phyloP scores from a whole-genome alignment of 2,329 filamentous ascomycete genomes.

The Akanthomyces uredinophilus region DNA sequence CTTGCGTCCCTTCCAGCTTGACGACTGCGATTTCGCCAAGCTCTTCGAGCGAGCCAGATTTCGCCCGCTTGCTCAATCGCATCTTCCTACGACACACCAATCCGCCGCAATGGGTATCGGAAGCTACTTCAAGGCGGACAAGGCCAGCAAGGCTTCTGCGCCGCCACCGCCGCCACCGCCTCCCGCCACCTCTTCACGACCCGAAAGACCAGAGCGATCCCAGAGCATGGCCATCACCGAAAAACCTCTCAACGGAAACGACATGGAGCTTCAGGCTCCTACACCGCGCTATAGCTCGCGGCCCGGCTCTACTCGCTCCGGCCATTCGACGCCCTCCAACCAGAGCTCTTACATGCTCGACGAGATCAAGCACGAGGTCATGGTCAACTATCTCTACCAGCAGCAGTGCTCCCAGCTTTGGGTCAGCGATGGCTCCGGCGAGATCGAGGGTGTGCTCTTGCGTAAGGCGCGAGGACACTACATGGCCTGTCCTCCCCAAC shows the following conservation, averaged over 20 bases:
- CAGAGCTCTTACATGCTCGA: conserved; percentile 56
- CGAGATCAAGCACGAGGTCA: conserved; percentile 75
- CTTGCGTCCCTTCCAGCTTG: not conserved
- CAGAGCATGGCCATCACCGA: conserved; percentile 30
- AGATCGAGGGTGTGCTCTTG: conserved; percentile 67
- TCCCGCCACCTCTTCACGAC: conserved; percentile 18
- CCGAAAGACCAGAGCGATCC: conserved; percentile 19
- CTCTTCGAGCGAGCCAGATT: not conserved
- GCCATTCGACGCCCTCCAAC: conserved; percentile 35
- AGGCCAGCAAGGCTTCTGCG: conserved; percentile 16
- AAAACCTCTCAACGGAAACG: conserved; percentile 34
- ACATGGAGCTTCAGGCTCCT: conserved; percentile 46
- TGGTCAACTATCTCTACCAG: conserved; percentile 79
- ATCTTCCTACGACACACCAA: not conserved
- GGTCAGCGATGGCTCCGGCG: conserved; percentile 64
- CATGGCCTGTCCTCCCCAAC: conserved; percentile 64
- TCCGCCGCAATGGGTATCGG: conserved; percentile 50
- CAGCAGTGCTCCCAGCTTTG: conserved; percentile 71
- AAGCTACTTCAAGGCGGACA: conserved; percentile 55
- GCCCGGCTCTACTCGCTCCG: conserved; percentile 45
- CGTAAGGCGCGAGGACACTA: conserved; percentile 64
- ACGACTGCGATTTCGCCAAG: conserved; percentile 1
- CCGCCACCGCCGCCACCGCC: conserved; percentile 14
- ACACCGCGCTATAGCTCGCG: conserved; percentile 45
- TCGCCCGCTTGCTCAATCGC: not conserved